Base-by-base conservation (phyloP, 2,329 filamentous ascomycete species). In the Aspergillus tamarii region DNA sequence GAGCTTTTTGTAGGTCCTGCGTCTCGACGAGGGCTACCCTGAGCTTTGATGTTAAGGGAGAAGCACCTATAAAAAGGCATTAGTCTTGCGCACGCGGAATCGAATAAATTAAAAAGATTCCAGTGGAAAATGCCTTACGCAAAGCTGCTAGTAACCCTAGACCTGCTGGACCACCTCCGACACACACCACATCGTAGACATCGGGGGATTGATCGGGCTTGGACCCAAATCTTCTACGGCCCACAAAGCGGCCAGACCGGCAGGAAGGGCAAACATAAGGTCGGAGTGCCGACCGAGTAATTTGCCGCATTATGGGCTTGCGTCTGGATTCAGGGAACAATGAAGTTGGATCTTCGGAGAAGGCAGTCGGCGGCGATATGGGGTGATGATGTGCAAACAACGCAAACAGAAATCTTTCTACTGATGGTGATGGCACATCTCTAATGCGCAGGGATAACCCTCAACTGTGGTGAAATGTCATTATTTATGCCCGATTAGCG, bases 161-260 rank as follows among this genome's bases (percentile, higher is more conserved):
- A 61, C 94, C 94, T 52, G 93, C 93, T 28, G 94, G 93, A 6
- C 94, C 93, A 66, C 93, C 94, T 65, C 93, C 93, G 60, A 97
- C 91, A 72, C 93, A 95, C 66, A 97, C 92, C 36, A 97, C 91
- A 85, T 97, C 93, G 82, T 95, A 97, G 72, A 97, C 89, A 68
- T 96, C 91, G 12, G 88, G 87, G 58, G 75, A 71, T 54, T 76
- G 64, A 16, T 74, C 71, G 12, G 78, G 36, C 54, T 73, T 74
- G 28, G 78, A 77, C 2, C 71, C 73, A 56, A 79, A 78, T 55
- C 65, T 69, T 59, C 78, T 74, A 45, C 71, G 68, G 19, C 67
- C 62, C 21, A 69, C 12, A 14, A 64, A 32, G 67, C 68, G 41
- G 68, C 61, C 39, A 58, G 70, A 71, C 34, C 74, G 72, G 63